Evolutionary conservation across 805 yeast species (phyloP).

Genomic region (Naumovozyma castellii): DNA sequence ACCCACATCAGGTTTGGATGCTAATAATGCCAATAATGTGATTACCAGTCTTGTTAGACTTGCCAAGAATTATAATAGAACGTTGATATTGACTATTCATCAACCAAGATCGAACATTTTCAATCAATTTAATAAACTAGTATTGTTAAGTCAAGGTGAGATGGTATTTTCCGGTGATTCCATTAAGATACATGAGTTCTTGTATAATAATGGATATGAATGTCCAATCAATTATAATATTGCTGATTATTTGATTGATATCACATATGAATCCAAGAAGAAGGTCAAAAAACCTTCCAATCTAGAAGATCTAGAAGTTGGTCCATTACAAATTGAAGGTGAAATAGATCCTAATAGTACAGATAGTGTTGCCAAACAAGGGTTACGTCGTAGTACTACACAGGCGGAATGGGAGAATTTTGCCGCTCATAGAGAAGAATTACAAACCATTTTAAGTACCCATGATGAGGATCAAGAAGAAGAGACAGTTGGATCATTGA

Average conservation of each 20-base stretch:
- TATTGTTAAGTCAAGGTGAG: conserved; percentile 76
- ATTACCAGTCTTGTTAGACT: conserved; percentile 73
- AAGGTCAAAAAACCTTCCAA: conserved; percentile 3
- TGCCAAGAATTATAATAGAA: conserved; percentile 72
- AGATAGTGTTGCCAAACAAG: not conserved
- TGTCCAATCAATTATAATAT: conserved; percentile 89
- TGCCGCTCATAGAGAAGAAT: conserved; percentile 73
- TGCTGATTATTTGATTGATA: conserved; percentile 87
- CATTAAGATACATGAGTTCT: conserved; percentile 63
- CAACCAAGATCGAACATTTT: conserved; percentile 96
- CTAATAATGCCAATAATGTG: conserved; percentile 87
- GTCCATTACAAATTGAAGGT: not conserved
- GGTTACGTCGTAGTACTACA: conserved; percentile 34
- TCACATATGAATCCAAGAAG: conserved; percentile 52
- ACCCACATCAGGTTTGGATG: conserved; percentile 92
- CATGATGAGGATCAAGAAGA: conserved; percentile 12
- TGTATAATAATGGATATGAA: conserved; percentile 60
- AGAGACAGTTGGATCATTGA: conserved; percentile 10
- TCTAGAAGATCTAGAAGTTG: conserved; percentile 4
- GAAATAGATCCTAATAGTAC: conserved; percentile 1
- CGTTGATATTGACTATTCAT: conserved; percentile 87
- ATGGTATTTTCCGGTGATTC: conserved; percentile 84
- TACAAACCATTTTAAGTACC: conserved; percentile 26
- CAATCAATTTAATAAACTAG: conserved; percentile 72
- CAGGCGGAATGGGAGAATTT: conserved; percentile 82